Conservation (phyloP, 1,139 yeast species). For the Candida sp. region DNA sequence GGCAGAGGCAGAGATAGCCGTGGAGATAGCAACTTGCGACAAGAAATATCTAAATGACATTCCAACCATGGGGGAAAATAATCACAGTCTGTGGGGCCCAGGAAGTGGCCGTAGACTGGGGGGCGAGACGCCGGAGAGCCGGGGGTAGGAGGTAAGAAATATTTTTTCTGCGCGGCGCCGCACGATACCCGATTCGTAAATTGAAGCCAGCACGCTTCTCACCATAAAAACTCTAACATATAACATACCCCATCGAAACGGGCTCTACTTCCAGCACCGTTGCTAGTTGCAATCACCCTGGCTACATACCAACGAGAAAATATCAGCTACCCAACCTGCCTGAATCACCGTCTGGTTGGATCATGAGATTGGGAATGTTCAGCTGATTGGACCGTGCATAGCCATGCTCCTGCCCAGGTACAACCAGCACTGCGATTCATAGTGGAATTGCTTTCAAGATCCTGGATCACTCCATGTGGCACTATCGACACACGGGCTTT, state of each 20-base stretch:
- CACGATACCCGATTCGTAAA: not conserved
- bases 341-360: not conserved
- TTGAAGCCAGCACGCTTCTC: not conserved
- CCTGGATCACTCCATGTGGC: no score
- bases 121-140: not conserved
- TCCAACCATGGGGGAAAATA: no score
- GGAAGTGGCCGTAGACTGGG: not conserved
- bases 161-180: not conserved
- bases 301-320: not conserved
- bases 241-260: not conserved
- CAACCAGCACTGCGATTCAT: no score
- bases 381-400: no score
- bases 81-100: no score
- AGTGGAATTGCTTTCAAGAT: no score
- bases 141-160: not conserved
- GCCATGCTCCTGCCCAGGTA: no score
- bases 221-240: no score
- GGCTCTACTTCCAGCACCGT: not conserved
- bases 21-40: no score
- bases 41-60: no score
- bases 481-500: no score
- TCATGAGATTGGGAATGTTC: not conserved
- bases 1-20: no score
- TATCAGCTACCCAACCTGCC: not conserved
- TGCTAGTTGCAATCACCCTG: not conserved